A percentile compares a stretch with the other conserved stretches of the same genome.
Conservation (phyloP, 1,284 basidiomycete species). For the Boletus nobilissimus region DNA sequence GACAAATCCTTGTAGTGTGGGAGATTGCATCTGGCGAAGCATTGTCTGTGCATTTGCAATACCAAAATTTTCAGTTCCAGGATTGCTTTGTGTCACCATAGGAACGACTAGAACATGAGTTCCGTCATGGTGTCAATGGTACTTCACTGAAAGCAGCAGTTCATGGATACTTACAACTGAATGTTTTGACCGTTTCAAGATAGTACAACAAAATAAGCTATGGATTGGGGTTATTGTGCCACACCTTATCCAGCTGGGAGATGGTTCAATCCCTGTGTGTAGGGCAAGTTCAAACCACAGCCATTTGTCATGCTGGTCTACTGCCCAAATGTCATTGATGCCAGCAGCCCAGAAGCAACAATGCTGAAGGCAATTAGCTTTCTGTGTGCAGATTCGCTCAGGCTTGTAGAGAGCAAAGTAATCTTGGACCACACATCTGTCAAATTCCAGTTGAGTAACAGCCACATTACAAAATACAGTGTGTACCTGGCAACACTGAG, state of each 20-base stretch:
- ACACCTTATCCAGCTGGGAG: constrained; percentile 1
- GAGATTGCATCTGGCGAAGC: constrained; percentile 36
- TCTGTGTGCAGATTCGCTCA: too few relatives aligned
- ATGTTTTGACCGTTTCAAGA: background rate
- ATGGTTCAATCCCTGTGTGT: constrained; percentile 3
- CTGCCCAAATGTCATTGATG: background rate
- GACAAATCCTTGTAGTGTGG: background rate
- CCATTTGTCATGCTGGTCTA: constrained; percentile 25
- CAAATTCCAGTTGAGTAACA: too few relatives aligned
- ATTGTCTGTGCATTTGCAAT: constrained; percentile 44
- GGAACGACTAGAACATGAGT: constrained; percentile 13
- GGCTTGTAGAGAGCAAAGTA: too few relatives aligned
- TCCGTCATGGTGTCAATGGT: too few relatives aligned
- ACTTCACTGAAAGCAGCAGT: background rate
- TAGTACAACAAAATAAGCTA: constrained; percentile 14
- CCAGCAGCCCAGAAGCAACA: too few relatives aligned
- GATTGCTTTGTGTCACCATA: constrained; percentile 43
- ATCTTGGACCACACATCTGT: too few relatives aligned
- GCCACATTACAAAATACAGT: too few relatives aligned
- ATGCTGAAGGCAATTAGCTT: too few relatives aligned
- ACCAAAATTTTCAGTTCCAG: too few relatives aligned
- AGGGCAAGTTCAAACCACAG: background rate
- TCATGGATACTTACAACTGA: constrained; percentile 7
- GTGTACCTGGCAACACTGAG: too few relatives aligned
- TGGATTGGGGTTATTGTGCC: constrained; percentile 8